These are phyloP conservation scores for Penicillium sp. DNA, from an alignment of 2,329 filamentous ascomycete species.

Conservation along the genomic window DNA sequence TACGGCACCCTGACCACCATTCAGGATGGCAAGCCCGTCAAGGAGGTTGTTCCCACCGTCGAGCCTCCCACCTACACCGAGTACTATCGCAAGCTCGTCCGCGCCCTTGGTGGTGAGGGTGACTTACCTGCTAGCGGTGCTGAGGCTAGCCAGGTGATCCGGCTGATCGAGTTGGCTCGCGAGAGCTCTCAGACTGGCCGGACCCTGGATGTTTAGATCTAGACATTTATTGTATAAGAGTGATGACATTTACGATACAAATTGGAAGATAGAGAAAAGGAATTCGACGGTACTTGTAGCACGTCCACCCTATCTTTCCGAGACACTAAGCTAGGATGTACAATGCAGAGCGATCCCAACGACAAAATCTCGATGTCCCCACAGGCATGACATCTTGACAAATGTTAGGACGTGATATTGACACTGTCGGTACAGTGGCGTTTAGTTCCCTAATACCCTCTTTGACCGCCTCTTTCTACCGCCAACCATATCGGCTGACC, in stretches of 20 bases:
- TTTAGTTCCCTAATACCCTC: no score
- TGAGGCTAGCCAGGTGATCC: conserved; percentile 52
- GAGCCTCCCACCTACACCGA: conserved; percentile 64
- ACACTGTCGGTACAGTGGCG: no score
- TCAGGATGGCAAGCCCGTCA: conserved; percentile 50
- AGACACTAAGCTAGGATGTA: no score
- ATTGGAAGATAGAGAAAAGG: neutral
- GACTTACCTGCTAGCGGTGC: conserved; percentile 52
- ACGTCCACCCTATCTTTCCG: no score
- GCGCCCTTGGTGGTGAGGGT: conserved; percentile 51
- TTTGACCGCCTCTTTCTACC: no score
- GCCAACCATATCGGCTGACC: no score
- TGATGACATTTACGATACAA: conserved; percentile 17
- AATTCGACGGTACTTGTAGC: neutral
- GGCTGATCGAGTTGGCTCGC: conserved; percentile 53
- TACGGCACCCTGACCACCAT: conserved; percentile 57
- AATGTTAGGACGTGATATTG: no score
- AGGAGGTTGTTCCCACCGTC: conserved; percentile 54
- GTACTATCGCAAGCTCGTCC: conserved; percentile 58
- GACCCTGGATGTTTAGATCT: conserved; percentile 41
- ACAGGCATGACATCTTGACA: no score
- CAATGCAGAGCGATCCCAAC: no score
- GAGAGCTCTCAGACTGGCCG: conserved; percentile 51
- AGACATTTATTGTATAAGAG: conserved; percentile 8
- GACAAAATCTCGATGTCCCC: no score